phyloP scores from a whole-genome alignment of 805 yeast species.

The Zygosaccharomyces lentus region DNA sequence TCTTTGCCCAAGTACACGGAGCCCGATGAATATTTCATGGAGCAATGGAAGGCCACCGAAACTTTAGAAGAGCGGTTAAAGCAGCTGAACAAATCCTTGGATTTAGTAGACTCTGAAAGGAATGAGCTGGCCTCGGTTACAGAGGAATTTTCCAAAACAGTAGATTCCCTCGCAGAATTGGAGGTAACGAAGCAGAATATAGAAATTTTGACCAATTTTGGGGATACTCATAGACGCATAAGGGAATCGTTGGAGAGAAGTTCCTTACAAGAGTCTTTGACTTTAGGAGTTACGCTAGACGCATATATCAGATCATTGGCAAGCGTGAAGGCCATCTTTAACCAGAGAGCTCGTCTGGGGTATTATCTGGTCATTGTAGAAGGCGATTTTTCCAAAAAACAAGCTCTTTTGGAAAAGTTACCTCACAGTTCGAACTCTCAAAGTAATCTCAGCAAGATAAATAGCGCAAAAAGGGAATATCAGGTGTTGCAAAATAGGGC shows the following conservation, averaged over 20 bases:
- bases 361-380: slow-evolving; percentile 46
- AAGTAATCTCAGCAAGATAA: slow-evolving; percentile 60
- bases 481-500: slow-evolving; percentile 51
- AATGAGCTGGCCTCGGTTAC: slow-evolving; percentile 64
- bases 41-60: slow-evolving; percentile 64
- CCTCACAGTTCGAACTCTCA: slow-evolving; percentile 40
- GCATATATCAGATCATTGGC: slow-evolving; percentile 78
- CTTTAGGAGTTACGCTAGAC: slow-evolving; percentile 81
- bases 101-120: slow-evolving; percentile 68
- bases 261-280: slow-evolving; percentile 78
- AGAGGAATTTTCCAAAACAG: slow-evolving; percentile 57
- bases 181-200: slow-evolving; percentile 68
- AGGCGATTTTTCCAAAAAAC: slow-evolving; percentile 44
- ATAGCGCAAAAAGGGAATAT: slow-evolving; percentile 55
- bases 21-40: slow-evolving; percentile 71
- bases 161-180: slow-evolving; percentile 61
- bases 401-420: slow-evolving; percentile 43
- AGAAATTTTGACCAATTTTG: slow-evolving; percentile 63
- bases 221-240: slow-evolving; percentile 64
- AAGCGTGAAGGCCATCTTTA: slow-evolving; percentile 68
- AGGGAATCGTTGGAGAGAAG: slow-evolving; percentile 72
- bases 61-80: slow-evolving; percentile 68
- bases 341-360: slow-evolving; percentile 61
- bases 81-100: slow-evolving; percentile 65
- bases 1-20: slow-evolving; percentile 66